phyloP scores from a whole-genome alignment of 257 asterid genomes.

The Fraxinus cuspidata region DNA sequence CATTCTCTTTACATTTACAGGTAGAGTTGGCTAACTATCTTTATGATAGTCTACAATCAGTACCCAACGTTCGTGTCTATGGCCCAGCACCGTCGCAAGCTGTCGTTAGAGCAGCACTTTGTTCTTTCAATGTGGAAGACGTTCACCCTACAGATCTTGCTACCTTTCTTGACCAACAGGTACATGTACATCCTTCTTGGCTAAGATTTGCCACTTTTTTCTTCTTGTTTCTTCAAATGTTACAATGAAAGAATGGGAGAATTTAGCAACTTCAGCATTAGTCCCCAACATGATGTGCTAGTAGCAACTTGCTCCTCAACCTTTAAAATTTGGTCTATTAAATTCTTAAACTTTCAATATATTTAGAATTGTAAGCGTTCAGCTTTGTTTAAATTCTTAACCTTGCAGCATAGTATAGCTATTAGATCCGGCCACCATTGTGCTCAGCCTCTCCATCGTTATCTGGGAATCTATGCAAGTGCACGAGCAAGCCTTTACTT shows the following conservation, averaged over 20 bases:
- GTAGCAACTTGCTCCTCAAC: neutral
- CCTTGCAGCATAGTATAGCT: slow-evolving; percentile 78
- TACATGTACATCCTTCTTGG: slow-evolving; percentile 17
- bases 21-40: slow-evolving; percentile 68
- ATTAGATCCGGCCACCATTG: slow-evolving; percentile 96
- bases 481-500: slow-evolving; percentile 94
- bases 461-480: slow-evolving; percentile 73
- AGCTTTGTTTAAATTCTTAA: neutral
- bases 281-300: neutral
- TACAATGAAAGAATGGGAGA: neutral
- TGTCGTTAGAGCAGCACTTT: slow-evolving; percentile 72
- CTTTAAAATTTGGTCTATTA: neutral
- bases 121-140: slow-evolving; percentile 85
- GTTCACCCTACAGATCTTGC: slow-evolving; percentile 88
- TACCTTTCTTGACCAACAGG: slow-evolving; percentile 88
- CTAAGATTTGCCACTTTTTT: neutral
- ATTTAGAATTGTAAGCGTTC: neutral
- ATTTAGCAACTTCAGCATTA: neutral
- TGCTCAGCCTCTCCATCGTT: slow-evolving; percentile 89
- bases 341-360: neutral
- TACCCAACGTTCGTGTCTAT: slow-evolving; percentile 66
- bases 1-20: slow-evolving; percentile 37
- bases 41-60: slow-evolving; percentile 50
- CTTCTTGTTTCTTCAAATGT: slow-evolving; percentile 1
- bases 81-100: slow-evolving; percentile 82